Evolutionary conservation across 805 yeast species (phyloP), one percentile per base, ranked within the genome.

Genomic region (Groenewaldozyma tartarivorans): DNA sequence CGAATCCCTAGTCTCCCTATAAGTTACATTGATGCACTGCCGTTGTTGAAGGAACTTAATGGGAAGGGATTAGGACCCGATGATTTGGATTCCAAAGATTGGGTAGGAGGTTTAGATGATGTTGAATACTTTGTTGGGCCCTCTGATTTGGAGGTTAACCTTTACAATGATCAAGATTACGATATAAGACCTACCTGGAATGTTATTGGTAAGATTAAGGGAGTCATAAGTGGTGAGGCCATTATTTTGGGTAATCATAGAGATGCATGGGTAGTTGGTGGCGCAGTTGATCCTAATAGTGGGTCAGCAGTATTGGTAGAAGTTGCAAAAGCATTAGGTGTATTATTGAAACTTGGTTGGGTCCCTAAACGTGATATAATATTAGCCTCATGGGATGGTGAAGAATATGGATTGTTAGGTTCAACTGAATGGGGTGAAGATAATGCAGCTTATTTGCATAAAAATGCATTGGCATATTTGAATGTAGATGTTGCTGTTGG

Each of bases 371-470:
- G 92, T 52, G 74, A 87, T 0, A 77, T 85, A 19, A 67, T 74
- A 40, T 65, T 85, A 35, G 79, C 80, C 0, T 76, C 83, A 21
- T 85, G 87, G 87, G 94, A 85, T 59, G 94, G 84, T 27, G 87
- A 78, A 48, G 85, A 79, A 53, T 73, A 72, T 47, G 90, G 82
- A 0, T 62, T 77, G 41, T 48, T 84, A 22, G 95, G 95, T 1
- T 76, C 87, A 0, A 79, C 92, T 0, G 92, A 84, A 52, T 81
- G 70, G 63, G 86, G 79, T 4, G 90, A 82, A 56, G 75, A 74
- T 41, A 64, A 73, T 41, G 69, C 68, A 2, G 54, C 63, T 20
- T 52, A 53, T 22, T 57, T 82, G 27, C 63, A 67, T 36, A 66
- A 63, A 31, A 67, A 69, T 33, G 79, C 74, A 1, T 68, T 81